These are phyloP conservation scores for Centaurea solstitialis DNA, from an alignment of 129 eudicot genomes.

Conservation along the genomic window DNA sequence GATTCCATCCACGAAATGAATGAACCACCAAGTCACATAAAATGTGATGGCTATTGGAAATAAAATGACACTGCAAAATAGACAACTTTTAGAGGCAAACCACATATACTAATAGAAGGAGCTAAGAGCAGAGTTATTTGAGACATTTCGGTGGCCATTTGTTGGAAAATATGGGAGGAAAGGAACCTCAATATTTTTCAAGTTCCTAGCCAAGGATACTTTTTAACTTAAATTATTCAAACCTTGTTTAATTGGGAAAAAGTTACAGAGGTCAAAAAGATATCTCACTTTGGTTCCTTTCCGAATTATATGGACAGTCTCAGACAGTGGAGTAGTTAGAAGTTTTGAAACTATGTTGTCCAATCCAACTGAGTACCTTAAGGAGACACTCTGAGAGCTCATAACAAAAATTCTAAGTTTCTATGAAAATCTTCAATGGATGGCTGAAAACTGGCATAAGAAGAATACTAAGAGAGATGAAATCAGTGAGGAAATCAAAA, in stretches of 20 bases:
- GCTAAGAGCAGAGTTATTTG: neutral
- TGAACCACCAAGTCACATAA: constrained; percentile 69
- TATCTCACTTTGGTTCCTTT: neutral
- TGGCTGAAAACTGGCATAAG: constrained; percentile 3
- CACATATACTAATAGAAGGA: neutral
- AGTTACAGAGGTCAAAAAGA: too few relatives aligned
- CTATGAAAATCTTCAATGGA: neutral
- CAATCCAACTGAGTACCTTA: neutral
- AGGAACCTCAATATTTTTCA: neutral
- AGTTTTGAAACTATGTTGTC: neutral
- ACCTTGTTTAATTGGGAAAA: neutral
- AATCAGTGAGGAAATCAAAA: neutral
- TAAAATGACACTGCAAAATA: constrained; percentile 64
- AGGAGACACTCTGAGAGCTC: neutral
- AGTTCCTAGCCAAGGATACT: neutral
- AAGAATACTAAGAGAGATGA: neutral
- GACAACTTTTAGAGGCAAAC: constrained; percentile 10
- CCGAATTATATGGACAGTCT: neutral
- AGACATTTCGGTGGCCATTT: neutral
- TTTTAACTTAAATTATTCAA: neutral
- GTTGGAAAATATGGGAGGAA: neutral
- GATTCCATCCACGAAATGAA: constrained; percentile 67
- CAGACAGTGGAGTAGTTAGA: neutral
- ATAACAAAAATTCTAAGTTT: neutral
- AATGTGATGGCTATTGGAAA: constrained; percentile 63